phyloP scores from a whole-genome alignment of 257 asterid species.

The Solanum appendiculatum region DNA sequence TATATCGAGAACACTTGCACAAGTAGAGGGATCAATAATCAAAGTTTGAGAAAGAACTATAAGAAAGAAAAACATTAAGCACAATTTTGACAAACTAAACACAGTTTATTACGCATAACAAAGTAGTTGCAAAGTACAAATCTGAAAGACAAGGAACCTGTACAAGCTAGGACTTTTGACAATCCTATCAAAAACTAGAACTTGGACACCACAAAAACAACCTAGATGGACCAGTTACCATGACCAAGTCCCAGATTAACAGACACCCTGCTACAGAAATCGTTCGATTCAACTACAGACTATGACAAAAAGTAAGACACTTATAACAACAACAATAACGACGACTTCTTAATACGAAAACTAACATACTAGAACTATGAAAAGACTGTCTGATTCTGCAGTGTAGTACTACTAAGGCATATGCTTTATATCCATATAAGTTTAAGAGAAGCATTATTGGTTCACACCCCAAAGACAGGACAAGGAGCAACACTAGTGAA shows the following conservation, averaged over 20 bases:
- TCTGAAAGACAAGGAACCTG: constrained; percentile 9
- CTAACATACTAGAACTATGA: background rate
- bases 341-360: background rate
- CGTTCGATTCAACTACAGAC: constrained; percentile 2
- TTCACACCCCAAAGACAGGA: background rate
- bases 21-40: background rate
- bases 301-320: background rate
- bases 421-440: background rate
- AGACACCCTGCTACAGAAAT: constrained; percentile 14
- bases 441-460: background rate
- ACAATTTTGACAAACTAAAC: background rate
- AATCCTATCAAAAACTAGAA: constrained; percentile 40
- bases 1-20: background rate
- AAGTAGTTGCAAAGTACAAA: constrained; percentile 21
- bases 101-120: constrained; percentile 7
- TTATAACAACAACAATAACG: background rate
- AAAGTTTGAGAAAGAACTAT: background rate
- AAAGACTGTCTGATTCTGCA: background rate
- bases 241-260: constrained; percentile 33
- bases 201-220: constrained; percentile 14
- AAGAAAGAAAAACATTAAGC: background rate
- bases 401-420: background rate
- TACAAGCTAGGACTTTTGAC: constrained; percentile 22
- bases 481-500: background rate
- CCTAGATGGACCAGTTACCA: constrained; percentile 15